Evolutionary conservation across 257 asterid species (phyloP).

Genomic region (Solanum boliviense): DNA sequence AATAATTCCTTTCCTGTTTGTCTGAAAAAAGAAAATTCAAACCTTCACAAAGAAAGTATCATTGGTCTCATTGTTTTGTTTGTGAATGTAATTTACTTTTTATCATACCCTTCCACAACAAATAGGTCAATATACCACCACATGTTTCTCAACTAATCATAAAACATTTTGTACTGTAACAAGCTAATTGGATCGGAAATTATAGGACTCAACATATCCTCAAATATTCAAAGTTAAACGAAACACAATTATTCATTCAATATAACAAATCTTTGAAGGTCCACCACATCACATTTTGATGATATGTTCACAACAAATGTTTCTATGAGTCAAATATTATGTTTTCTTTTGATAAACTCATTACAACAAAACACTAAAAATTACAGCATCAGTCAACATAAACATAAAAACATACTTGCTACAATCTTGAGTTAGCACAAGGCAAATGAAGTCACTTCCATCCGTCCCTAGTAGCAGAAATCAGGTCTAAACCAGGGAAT

Average conservation of each 20-base stretch:
- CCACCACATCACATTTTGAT: not conserved
- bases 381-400: not conserved
- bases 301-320: not conserved
- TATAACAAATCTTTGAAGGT: not conserved
- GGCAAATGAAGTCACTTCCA: not conserved
- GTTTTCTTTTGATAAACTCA: not conserved
- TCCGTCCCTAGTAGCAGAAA: not conserved
- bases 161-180: not conserved
- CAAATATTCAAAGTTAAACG: not conserved
- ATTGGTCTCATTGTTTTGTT: not conserved
- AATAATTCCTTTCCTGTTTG: not conserved
- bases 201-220: not conserved
- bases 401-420: not conserved
- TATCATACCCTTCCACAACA: not conserved
- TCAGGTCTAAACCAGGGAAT: not conserved
- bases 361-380: not conserved
- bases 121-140: not conserved
- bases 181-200: not conserved
- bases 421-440: not conserved
- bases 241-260: not conserved
- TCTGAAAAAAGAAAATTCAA: not conserved
- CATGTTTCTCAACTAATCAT: not conserved
- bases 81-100: not conserved
- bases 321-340: not conserved
- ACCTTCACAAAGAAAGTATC: not conserved